Evolutionary conservation across 257 asterid species (phyloP).

Genomic region (Ballota nigra): DNA sequence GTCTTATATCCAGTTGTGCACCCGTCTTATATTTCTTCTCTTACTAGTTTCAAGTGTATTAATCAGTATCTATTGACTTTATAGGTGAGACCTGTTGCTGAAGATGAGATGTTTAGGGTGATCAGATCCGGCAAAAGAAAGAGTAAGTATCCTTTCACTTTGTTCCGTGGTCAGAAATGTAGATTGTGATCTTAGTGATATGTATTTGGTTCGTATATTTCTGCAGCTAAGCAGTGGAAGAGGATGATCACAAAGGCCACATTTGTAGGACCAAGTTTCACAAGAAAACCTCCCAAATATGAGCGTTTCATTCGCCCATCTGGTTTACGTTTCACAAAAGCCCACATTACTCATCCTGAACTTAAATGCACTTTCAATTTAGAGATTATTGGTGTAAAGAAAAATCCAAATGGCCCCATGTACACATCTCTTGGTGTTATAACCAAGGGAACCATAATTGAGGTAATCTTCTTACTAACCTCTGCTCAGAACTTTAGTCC

Average conservation of each 20-base stretch:
- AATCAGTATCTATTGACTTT: constrained; percentile 13
- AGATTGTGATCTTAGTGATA: constrained; percentile 10
- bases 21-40: neutral
- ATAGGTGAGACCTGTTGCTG: constrained; percentile 96
- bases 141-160: constrained; percentile 54
- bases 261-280: constrained; percentile 87
- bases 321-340: constrained; percentile 90
- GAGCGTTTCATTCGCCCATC: constrained; percentile 94
- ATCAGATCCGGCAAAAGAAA: constrained; percentile 92
- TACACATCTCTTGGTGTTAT: constrained; percentile 93
- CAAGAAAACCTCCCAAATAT: constrained; percentile 95
- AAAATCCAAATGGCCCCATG: constrained; percentile 95
- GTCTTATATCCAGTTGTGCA: neutral
- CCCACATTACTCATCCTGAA: constrained; percentile 96
- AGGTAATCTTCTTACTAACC: constrained; percentile 67
- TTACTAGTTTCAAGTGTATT: constrained; percentile 10
- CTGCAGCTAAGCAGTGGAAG: constrained; percentile 98
- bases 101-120: constrained; percentile 97
- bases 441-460: constrained; percentile 86
- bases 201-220: neutral
- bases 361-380: constrained; percentile 88
- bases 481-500: neutral
- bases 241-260: constrained; percentile 98
- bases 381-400: constrained; percentile 94
- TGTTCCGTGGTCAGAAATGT: neutral